Evolutionary conservation across 2,329 filamentous ascomycete species (phyloP).

Genomic region (Chaetomiaceae sp.): DNA sequence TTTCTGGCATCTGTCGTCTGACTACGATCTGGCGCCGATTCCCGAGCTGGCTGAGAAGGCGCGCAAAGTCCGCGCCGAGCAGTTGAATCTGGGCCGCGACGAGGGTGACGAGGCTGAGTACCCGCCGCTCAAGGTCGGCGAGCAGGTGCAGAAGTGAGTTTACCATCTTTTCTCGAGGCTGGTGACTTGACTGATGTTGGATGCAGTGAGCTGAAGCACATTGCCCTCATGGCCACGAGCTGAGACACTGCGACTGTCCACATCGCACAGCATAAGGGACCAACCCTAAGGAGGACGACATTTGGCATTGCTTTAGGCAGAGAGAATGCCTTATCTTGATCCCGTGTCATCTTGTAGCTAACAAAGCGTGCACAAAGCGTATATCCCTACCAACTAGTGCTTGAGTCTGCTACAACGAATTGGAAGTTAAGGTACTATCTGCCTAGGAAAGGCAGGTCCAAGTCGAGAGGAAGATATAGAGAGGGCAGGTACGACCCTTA

Average conservation of each 20-base stretch:
- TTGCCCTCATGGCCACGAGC: conserved; percentile 25
- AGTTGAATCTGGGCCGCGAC: conserved; percentile 47
- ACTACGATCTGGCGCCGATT: conserved; percentile 51
- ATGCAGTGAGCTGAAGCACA: conserved; percentile 38
- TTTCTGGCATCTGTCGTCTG: conserved; percentile 57
- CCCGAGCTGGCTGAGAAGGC: conserved; percentile 45
- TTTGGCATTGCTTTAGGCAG: too few relatives aligned
- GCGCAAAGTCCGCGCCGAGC: conserved; percentile 40
- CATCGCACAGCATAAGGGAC: too few relatives aligned
- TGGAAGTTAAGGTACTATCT: too few relatives aligned
- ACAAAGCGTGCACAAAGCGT: too few relatives aligned
- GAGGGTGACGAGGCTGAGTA: conserved; percentile 50
- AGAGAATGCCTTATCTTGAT: background rate
- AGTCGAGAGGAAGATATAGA: too few relatives aligned
- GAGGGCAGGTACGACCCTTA: too few relatives aligned
- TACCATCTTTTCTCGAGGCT: background rate
- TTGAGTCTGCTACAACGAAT: too few relatives aligned
- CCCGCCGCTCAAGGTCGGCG: conserved; percentile 52
- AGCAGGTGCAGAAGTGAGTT: conserved; percentile 54
- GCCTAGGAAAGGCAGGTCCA: too few relatives aligned
- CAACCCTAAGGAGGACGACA: too few relatives aligned
- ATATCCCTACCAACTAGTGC: too few relatives aligned
- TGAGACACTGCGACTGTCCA: too few relatives aligned
- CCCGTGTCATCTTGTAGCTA: too few relatives aligned
- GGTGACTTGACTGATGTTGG: conserved; percentile 11